Evolutionary conservation across 2,329 filamentous ascomycete genomes (phyloP).

Genomic region (Aspergillus aculeatinus): DNA sequence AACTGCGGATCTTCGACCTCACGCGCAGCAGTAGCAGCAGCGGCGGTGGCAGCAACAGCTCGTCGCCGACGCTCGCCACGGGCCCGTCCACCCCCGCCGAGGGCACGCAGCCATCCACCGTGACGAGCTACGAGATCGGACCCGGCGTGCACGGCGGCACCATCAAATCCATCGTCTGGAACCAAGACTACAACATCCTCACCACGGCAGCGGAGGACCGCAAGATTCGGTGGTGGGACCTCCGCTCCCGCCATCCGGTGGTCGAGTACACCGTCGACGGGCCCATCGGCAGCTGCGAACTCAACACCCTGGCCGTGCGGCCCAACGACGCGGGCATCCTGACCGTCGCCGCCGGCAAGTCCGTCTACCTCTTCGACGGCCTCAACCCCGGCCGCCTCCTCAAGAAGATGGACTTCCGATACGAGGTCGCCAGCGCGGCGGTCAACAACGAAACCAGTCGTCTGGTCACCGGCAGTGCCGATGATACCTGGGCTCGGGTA

Average conservation of each 20-base stretch:
- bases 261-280: conserved; percentile 77
- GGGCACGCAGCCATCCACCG: conserved; percentile 50
- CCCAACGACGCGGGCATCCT: conserved; percentile 69
- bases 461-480: conserved; percentile 85
- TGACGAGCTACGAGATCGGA: conserved; percentile 82
- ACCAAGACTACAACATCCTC: conserved; percentile 79
- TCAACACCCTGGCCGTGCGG: conserved; percentile 66
- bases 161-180: conserved; percentile 97
- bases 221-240: conserved; percentile 90
- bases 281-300: conserved; percentile 86
- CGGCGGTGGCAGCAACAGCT: conserved; percentile 30
- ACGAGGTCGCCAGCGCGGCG: conserved; percentile 87
- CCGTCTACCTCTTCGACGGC: conserved; percentile 87
- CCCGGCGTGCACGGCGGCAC: conserved; percentile 77
- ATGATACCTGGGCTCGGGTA: conserved; percentile 94
- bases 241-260: conserved; percentile 72
- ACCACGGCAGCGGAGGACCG: conserved; percentile 90
- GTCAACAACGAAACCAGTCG: conserved; percentile 78
- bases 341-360: conserved; percentile 90
- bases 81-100: conserved; percentile 20
- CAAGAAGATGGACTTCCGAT: conserved; percentile 75
- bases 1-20: conserved; percentile 89
- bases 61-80: conserved; percentile 41
- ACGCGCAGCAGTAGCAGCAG: conserved; percentile 52
- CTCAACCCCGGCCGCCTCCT: conserved; percentile 65